Conservation (phyloP, 495 filamentous ascomycete species). For the Antarctomyces pellizariae region DNA sequence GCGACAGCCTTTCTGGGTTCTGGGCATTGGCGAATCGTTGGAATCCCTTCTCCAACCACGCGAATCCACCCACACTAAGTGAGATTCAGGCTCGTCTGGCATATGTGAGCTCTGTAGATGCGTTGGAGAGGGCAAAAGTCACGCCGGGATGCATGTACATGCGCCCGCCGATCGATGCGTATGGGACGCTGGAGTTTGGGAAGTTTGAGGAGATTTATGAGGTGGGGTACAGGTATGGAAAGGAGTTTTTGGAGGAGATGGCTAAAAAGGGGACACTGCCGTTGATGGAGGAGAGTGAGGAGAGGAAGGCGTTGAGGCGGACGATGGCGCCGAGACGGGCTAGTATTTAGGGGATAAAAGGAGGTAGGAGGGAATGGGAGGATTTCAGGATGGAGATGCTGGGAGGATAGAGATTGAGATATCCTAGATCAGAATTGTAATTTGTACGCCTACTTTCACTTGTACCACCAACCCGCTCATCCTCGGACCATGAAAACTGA, state of each 20-base stretch:
- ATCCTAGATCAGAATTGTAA: no score
- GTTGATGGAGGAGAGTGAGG: constrained; percentile 47
- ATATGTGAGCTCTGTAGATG: constrained; percentile 83
- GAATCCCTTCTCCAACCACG: constrained; percentile 73
- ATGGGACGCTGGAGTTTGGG: constrained; percentile 84
- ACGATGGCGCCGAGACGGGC: constrained; percentile 86
- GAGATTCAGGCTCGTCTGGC: constrained; percentile 90
- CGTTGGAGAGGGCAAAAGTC: constrained; percentile 76
- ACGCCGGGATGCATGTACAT: constrained; percentile 80
- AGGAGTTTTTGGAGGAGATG: constrained; percentile 47
- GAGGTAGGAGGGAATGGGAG: no score
- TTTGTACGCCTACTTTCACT: no score
- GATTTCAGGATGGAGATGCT: no score
- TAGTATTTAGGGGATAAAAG: constrained; percentile 49
- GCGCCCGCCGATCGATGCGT: constrained; percentile 81
- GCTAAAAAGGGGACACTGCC: constrained; percentile 53
- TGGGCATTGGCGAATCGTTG: constrained; percentile 88
- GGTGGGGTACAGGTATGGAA: constrained; percentile 69
- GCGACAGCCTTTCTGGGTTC: constrained; percentile 82
- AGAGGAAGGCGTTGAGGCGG: constrained; percentile 67
- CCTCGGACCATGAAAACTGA: no score
- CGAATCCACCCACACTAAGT: constrained; percentile 83
- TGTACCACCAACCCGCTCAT: no score
- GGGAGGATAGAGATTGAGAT: no score
- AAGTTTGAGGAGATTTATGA: constrained; percentile 95